Evolutionary conservation across 108 stramenopile genomes (phyloP).

Genomic region (Cyclotella atomus): DNA sequence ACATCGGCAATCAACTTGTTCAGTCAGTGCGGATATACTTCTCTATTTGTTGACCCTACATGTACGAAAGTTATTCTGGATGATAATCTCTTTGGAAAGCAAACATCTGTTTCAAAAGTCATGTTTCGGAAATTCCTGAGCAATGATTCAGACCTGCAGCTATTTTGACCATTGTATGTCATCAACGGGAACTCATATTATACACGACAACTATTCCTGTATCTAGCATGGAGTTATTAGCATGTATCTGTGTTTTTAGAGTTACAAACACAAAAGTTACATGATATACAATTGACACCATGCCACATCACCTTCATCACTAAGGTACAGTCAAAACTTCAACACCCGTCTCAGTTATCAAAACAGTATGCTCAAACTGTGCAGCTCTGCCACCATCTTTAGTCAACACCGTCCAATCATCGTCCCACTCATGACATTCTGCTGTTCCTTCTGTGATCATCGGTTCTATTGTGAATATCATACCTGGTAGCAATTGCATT

Average conservation of each 20-base stretch:
- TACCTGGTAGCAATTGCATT: constrained; percentile 80
- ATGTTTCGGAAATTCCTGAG: constrained; percentile 40
- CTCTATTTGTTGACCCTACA: constrained; percentile 28
- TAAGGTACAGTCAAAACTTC: constrained; percentile 86
- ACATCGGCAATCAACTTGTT: constrained; percentile 28
- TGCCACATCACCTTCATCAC: background rate
- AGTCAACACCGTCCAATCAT: constrained; percentile 97
- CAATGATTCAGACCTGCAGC: background rate
- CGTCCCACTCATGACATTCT: constrained; percentile 83
- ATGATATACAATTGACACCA: background rate
- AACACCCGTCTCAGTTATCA: constrained; percentile 90
- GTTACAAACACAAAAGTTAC: no score
- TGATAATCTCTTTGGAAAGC: constrained; percentile 11
- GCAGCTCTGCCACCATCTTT: constrained; percentile 90
- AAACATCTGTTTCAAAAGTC: constrained; percentile 30
- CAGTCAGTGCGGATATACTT: constrained; percentile 18
- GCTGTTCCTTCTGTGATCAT: constrained; percentile 91
- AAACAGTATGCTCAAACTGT: constrained; percentile 98
- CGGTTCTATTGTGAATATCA: constrained; percentile 99
- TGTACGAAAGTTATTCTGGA: constrained; percentile 28
- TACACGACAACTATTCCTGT: no score
- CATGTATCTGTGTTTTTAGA: background rate
- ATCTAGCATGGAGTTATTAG: no score
- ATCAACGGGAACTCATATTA: no score
- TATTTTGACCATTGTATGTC: background rate